These are phyloP conservation scores for Glaciozyma antarctica DNA, from an alignment of 768 basidiomycete genomes.

Conservation along the genomic window DNA sequence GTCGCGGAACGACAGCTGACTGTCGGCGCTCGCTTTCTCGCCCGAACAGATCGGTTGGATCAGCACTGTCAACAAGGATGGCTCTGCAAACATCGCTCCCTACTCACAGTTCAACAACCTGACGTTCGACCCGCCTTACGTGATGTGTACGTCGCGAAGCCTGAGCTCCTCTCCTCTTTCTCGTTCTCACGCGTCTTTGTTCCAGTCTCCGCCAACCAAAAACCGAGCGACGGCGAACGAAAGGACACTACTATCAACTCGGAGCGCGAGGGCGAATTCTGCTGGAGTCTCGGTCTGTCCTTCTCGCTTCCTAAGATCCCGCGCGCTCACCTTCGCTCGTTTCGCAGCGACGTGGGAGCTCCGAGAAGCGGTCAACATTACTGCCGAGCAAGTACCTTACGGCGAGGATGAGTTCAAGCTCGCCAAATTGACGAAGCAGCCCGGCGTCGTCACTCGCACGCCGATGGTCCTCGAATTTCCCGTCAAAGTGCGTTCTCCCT, in stretches of 20 bases:
- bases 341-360: conserved; percentile 8
- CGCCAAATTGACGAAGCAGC: neutral
- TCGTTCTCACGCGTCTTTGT: neutral
- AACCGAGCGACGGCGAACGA: neutral
- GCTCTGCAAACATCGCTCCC: neutral
- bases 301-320: neutral
- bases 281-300: conserved; percentile 10
- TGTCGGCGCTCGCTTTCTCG: too few species aligned
- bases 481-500: neutral
- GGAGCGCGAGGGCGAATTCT: conserved; percentile 5
- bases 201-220: conserved; percentile 4
- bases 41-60: conserved; percentile 22
- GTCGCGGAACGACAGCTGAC: too few species aligned
- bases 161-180: too few species aligned
- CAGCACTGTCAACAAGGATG: conserved; percentile 7
- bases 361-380: conserved; percentile 5
- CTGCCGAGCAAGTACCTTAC: conserved; percentile 3
- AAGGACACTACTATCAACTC: conserved; percentile 7
- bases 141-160: neutral
- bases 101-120: conserved; percentile 10
- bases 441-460: neutral
- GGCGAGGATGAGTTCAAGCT: conserved; percentile 12
- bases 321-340: accelerated
- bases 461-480: conserved; percentile 12
- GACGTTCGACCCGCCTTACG: conserved; percentile 4